A percentile compares a stretch with the other conserved stretches of the same genome.
Conservation (phyloP, 768 basidiomycete genomes). For the Lactifluus hygrophoroides region DNA sequence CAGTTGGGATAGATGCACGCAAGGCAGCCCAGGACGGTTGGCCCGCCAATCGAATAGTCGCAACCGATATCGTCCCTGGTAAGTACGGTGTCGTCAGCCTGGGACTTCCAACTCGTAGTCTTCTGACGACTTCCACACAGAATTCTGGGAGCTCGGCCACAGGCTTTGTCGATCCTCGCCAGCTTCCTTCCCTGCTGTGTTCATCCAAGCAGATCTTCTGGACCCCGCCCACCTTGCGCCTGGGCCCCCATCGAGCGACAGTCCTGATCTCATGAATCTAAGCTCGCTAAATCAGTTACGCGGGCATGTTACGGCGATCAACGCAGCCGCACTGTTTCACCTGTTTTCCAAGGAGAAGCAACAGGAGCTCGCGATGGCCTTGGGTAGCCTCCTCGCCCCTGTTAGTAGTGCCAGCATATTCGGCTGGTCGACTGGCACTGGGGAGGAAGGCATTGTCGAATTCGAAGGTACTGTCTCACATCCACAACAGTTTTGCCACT, state of each 20-base stretch:
- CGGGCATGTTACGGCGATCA: slow-evolving; percentile 40
- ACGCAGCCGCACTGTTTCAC: slow-evolving; percentile 43
- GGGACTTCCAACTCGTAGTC: neutral
- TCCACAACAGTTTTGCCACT: slow-evolving; percentile 10
- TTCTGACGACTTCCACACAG: slow-evolving; percentile 25
- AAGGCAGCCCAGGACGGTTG: slow-evolving; percentile 36
- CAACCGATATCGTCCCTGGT: slow-evolving; percentile 33
- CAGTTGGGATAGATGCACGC: slow-evolving; percentile 36
- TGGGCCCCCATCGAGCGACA: neutral
- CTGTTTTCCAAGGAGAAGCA: slow-evolving; percentile 39
- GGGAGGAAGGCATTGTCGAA: slow-evolving; percentile 27
- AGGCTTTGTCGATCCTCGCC: slow-evolving; percentile 47
- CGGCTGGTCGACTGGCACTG: slow-evolving; percentile 33
- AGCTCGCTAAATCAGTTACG: slow-evolving; percentile 37
- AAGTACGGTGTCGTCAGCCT: neutral
- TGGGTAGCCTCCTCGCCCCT: slow-evolving; percentile 37
- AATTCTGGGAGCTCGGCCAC: slow-evolving; percentile 55
- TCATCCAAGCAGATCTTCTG: slow-evolving; percentile 48
- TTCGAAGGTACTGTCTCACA: slow-evolving; percentile 13
- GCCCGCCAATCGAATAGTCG: slow-evolving; percentile 33
- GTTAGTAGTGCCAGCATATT: slow-evolving; percentile 40
- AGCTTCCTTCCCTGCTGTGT: slow-evolving; percentile 43
- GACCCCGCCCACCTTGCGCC: slow-evolving; percentile 10
- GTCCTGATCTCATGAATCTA: slow-evolving; percentile 28
- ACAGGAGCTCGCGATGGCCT: slow-evolving; percentile 31